phyloP scores from a whole-genome alignment of 1,284 basidiomycete genomes.

The Cutaneotrichosporon arboriforme region DNA sequence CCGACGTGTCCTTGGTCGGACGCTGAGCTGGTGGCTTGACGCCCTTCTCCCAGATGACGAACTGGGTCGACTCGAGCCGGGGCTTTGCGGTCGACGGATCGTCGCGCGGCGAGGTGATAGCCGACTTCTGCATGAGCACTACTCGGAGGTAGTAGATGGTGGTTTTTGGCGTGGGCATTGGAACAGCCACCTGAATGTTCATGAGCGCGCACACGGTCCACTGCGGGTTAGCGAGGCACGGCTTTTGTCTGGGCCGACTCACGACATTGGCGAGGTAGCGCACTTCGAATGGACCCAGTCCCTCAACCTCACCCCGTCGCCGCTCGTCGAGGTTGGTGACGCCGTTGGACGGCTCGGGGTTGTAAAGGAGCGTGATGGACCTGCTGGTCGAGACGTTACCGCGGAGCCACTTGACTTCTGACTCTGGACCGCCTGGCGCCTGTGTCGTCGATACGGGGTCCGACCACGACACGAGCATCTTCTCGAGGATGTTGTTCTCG shows the following conservation, averaged over 20 bases:
- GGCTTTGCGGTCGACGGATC: constrained; percentile 16
- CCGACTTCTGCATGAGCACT: constrained; percentile 26
- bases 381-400: constrained; percentile 18
- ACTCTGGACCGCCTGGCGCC: neutral
- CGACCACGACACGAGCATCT: constrained; percentile 19
- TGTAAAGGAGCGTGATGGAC: constrained; percentile 24
- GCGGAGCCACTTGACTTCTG: constrained; percentile 24
- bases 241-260: neutral
- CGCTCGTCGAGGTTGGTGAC: constrained; percentile 21
- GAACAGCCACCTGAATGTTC: constrained; percentile 15
- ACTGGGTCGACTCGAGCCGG: constrained; percentile 7
- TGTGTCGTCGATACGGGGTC: constrained; percentile 4
- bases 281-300: constrained; percentile 9
- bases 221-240: constrained; percentile 15
- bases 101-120: constrained; percentile 31
- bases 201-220: constrained; percentile 35
- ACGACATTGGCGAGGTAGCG: constrained; percentile 11
- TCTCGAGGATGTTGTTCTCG: constrained; percentile 1
- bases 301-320: constrained; percentile 7
- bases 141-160: constrained; percentile 33
- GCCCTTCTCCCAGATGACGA: constrained; percentile 20
- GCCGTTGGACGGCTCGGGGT: constrained; percentile 25
- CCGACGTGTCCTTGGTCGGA: constrained; percentile 15
- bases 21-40: constrained; percentile 11
- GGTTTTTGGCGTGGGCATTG: constrained; percentile 19